Evolutionary conservation across 1,284 basidiomycete genomes (phyloP), one percentile per base, ranked within the genome.

Genomic region (Papiliotrema fonsecae): DNA sequence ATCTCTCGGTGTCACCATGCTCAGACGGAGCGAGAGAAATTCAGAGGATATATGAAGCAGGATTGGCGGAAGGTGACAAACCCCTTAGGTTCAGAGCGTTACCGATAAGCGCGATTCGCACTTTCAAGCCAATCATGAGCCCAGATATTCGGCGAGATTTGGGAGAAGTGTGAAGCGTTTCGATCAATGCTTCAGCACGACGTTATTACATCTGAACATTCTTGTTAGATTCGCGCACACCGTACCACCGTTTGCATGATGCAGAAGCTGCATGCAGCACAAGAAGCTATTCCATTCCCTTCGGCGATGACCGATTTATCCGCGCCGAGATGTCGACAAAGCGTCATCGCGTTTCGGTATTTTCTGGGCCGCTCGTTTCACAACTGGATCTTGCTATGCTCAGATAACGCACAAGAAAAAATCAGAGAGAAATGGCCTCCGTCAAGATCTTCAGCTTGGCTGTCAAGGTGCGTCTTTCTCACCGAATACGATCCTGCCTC

Each of bases 401-500:
- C 37, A 25, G 37, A 22, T 7, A 25, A 32, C 30, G 24, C 18
- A 25, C 24, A 22, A 39, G 5, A n/a, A 39, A 11, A 22, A n/a
- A 24, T 5, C 27, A 31, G n/a, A 16, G 18, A 21, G 37, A 22
- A 6, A 85, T 86, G 83, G 84, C 84, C 16, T 80, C 80, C 35
- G 78, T 80, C 47, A 86, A 86, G 70, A 79, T 86, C 45, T 81
- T 79, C 39, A 83, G 81, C 24, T 76, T 86, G 36, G 75, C 78
- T 30, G 82, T 86, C 55, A 78, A 82, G 71, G 84, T 84, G 71
- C 74, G n/a, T n/a, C n/a, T n/a, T n/a, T n/a, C n/a, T n/a, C n/a
- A n/a, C n/a, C n/a, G n/a, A n/a, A n/a, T n/a, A n/a, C n/a, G n/a
- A n/a, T n/a, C n/a, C n/a, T n/a, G n/a, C n/a, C n/a, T n/a, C n/a